Evolutionary conservation across 2,329 filamentous ascomycete genomes (phyloP), one percentile per base, ranked within the genome.

Genomic region (Scytalidium lignicola): DNA sequence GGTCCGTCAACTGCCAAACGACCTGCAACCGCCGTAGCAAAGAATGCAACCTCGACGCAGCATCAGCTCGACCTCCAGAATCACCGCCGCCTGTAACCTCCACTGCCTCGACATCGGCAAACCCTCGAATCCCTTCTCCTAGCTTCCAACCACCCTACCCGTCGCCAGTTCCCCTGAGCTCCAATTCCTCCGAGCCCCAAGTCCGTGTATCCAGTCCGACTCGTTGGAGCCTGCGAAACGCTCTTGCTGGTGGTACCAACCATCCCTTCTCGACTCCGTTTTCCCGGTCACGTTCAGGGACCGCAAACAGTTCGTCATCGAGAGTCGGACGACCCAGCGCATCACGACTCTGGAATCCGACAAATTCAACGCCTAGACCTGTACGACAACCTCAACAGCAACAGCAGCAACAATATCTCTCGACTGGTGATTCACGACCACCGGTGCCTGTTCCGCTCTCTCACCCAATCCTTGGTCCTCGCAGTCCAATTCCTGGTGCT

Each of bases 331-430:
- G 61, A 48, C 56, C 57, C 13, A 58, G 55, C 61, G 51, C 65
- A 52, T 52, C 57, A 47, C 72, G 78, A 50, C 73, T 83, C 53
- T 80, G 79, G 68, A 82, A 82, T 62, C 80, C 80, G 32, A 72
- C 80, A 59, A 83, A 83, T 61, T 74, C 78, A 66, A 76, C 80
- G 43, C 80, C 78, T 39, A 75, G 57, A 55, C 47, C 43, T 19
- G 51, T 64, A 60, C 55, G 63, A 65, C 40, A 61, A 61, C 12
- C 55, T 65, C 45, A 37, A 39, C 21, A 49, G 40, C 47, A 50
- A 15, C 41, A 47, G 9, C 43, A 48, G 41, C 48, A 54, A 48
- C 56, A 49, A 47, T 50, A 53, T 41, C 48, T 46, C 21, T 53
- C 55, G 18, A 44, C 46, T n/a, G 37, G 28, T 9, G 54, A 54